Percentiles rank a stretch among this genome's conserved stretches.
phyloP scores from a whole-genome alignment of 257 asterid genomes.

The Leonotis leonurus region DNA sequence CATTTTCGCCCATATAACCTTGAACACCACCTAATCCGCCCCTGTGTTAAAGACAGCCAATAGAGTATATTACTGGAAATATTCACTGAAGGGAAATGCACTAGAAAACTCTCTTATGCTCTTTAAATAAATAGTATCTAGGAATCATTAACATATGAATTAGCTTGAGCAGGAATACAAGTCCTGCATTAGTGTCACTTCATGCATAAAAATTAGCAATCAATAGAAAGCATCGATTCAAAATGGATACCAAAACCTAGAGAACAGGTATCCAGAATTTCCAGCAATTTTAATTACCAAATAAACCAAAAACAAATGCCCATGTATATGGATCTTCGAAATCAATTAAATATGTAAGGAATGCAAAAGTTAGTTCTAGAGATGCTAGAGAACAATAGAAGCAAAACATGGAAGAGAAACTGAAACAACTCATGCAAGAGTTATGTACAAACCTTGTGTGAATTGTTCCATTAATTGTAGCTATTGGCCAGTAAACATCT shows the following conservation, averaged over 20 bases:
- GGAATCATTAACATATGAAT: too few species aligned
- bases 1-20: slow-evolving; percentile 68
- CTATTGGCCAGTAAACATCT: slow-evolving; percentile 88
- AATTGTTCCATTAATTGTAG: slow-evolving; percentile 78
- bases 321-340: not conserved
- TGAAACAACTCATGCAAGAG: slow-evolving; percentile 14
- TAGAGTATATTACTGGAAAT: slow-evolving; percentile 4
- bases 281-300: not conserved
- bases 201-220: too few species aligned
- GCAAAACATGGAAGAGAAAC: not conserved
- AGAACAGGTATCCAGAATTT: too few species aligned
- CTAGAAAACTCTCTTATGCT: too few species aligned
- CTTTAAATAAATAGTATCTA: too few species aligned
- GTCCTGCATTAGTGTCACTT: too few species aligned
- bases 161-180: too few species aligned
- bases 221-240: too few species aligned
- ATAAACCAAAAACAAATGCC: not conserved
- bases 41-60: slow-evolving; percentile 36
- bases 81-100: too few species aligned
- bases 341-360: not conserved
- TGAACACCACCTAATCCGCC: slow-evolving; percentile 82
- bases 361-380: slow-evolving; percentile 1
- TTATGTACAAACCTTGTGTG: slow-evolving; percentile 47
- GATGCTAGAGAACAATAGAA: slow-evolving; percentile 12
- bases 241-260: too few species aligned